Conservation (phyloP, 306 rosid genomes). For the Rosa rugosa region DNA sequence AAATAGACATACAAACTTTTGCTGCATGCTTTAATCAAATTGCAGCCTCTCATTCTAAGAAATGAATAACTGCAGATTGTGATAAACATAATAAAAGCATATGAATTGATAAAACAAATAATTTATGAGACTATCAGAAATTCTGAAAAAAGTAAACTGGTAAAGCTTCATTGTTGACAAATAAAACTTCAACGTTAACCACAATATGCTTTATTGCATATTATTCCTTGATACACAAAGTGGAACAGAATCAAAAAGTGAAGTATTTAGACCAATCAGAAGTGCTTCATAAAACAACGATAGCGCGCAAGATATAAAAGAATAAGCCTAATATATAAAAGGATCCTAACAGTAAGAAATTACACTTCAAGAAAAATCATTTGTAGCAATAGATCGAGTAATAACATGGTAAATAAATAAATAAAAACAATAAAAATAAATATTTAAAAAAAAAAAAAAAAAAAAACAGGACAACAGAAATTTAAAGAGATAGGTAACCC, state of each 20-base stretch:
- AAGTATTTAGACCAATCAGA: conserved; percentile 2
- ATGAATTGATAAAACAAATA: background rate
- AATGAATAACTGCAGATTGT: background rate
- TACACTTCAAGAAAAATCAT: too few relatives aligned
- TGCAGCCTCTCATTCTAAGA: background rate
- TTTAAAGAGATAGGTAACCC: background rate
- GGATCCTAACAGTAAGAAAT: too few relatives aligned
- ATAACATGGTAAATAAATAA: too few relatives aligned
- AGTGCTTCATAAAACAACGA: background rate
- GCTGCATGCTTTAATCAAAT: background rate
- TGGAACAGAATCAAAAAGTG: background rate
- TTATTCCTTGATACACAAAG: background rate
- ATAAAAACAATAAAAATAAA: background rate
- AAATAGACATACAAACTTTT: background rate
- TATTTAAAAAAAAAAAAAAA: too few relatives aligned
- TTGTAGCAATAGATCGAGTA: too few relatives aligned
- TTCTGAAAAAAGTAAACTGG: background rate
- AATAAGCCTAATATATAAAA: too few relatives aligned
- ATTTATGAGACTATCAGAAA: background rate
- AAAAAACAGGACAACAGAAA: background rate
- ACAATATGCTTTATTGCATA: background rate
- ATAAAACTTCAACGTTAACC: background rate
- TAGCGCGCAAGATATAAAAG: too few relatives aligned
- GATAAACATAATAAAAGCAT: background rate
- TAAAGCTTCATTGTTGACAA: background rate